Percentiles rank a stretch among this genome's conserved stretches.
These are phyloP conservation scores for Barbatosphaeria neglecta DNA, from an alignment of 495 filamentous ascomycete genomes.

Conservation along the genomic window DNA sequence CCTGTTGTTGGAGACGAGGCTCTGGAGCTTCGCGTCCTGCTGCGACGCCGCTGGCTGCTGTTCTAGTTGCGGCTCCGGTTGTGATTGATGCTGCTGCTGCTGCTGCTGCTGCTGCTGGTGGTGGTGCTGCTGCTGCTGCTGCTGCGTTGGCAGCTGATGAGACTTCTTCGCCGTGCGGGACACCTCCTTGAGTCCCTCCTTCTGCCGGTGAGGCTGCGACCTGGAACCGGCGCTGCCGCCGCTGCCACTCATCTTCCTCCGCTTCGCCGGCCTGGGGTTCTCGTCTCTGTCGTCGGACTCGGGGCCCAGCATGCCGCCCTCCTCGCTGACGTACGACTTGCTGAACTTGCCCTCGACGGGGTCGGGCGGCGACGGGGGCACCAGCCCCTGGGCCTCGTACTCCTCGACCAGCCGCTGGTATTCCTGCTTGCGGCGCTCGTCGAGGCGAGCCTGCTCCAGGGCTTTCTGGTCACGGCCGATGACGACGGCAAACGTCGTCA, in stretches of 20 bases:
- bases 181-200: slow-evolving; percentile 3
- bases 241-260: slow-evolving; percentile 17
- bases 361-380: slow-evolving; percentile 24
- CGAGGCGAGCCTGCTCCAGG: slow-evolving; percentile 27
- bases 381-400: slow-evolving; percentile 23
- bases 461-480: slow-evolving; percentile 38
- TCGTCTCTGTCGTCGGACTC: slow-evolving; percentile 25
- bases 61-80: too few relatives aligned
- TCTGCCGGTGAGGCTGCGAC: slow-evolving; percentile 2
- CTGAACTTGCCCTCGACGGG: slow-evolving; percentile 32
- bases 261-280: slow-evolving; percentile 24
- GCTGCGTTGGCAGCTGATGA: too few relatives aligned
- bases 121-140: too few relatives aligned
- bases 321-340: slow-evolving; percentile 41
- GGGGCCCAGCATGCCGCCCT: slow-evolving; percentile 40
- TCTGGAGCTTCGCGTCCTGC: slow-evolving; percentile 9
- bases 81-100: too few relatives aligned
- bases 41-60: too few relatives aligned
- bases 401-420: slow-evolving; percentile 26
- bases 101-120: too few relatives aligned
- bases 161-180: too few relatives aligned
- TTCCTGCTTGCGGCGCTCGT: slow-evolving; percentile 25
- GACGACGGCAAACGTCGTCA: slow-evolving; percentile 40
- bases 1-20: slow-evolving; percentile 27
- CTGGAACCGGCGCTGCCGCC: slow-evolving; percentile 9